Percentiles rank a stretch among this genome's conserved stretches.
Evolutionary conservation across 495 filamentous ascomycete species (phyloP).

Genomic region (Neurospora cerealis): DNA sequence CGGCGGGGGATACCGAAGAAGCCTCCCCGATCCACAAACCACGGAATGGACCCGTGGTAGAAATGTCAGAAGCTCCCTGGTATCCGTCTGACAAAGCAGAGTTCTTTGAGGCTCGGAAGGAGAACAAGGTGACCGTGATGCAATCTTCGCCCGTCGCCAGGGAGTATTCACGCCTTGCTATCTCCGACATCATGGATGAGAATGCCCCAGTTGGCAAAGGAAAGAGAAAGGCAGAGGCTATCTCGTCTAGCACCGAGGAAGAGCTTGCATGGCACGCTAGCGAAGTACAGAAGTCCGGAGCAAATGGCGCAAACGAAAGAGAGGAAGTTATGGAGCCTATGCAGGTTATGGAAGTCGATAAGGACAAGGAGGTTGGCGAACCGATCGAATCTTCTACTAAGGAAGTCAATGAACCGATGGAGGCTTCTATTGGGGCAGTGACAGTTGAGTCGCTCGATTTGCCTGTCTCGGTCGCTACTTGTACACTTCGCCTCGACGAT

Average conservation of each 20-base stretch:
- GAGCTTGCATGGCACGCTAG: conserved; percentile 13
- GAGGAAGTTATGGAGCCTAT: not conserved
- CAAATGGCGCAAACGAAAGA: not conserved
- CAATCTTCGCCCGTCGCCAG: not conserved
- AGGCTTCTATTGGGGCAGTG: not conserved
- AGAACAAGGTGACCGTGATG: conserved; percentile 15
- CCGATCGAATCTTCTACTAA: not conserved
- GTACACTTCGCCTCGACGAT: not conserved
- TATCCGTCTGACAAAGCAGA: conserved; percentile 27
- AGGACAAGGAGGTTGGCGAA: not conserved
- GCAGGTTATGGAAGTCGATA: not conserved
- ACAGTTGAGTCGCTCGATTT: not conserved
- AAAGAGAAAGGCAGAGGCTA: conserved; percentile 29
- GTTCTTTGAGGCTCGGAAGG: conserved; percentile 30
- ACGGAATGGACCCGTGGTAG: not conserved
- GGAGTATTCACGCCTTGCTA: not conserved
- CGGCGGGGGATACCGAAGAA: conserved; percentile 33
- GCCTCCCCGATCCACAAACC: not conserved
- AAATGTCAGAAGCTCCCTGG: conserved; percentile 18
- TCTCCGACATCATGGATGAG: not conserved
- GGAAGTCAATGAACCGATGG: not conserved
- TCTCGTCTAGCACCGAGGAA: conserved; percentile 19
- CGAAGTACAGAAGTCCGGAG: not conserved
- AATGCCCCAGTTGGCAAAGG: not conserved
- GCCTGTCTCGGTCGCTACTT: not conserved